Percentiles rank a stretch among this genome's conserved stretches.
phyloP scores from a whole-genome alignment of 2,329 filamentous ascomycete genomes.

The Pezicula neosporulosa region DNA sequence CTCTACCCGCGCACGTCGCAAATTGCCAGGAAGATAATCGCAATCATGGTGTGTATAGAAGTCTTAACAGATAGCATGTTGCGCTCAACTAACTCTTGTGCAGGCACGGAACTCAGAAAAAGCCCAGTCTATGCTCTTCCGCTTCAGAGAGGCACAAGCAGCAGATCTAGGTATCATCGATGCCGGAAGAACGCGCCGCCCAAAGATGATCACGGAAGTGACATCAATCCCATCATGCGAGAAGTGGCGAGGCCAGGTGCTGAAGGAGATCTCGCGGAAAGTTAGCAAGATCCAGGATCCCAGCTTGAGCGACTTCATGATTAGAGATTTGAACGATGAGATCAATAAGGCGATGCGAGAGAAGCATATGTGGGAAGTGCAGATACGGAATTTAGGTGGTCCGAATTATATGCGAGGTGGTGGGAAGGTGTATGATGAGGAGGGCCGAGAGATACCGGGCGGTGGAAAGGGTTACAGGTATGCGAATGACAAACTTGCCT shows the following conservation, averaged over 20 bases:
- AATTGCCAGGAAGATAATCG: constrained; percentile 5
- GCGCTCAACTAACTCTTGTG: constrained; percentile 6
- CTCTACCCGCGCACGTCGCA: neutral
- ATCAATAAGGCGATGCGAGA: constrained; percentile 99
- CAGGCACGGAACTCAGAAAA: constrained; percentile 97
- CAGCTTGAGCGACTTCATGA: constrained; percentile 91
- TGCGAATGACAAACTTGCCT: constrained; percentile 33
- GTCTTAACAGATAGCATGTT: neutral
- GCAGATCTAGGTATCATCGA: constrained; percentile 96
- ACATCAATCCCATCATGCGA: constrained; percentile 83
- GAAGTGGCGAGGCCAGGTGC: constrained; percentile 96
- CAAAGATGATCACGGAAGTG: constrained; percentile 86
- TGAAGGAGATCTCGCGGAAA: constrained; percentile 96
- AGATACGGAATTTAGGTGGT: constrained; percentile 92
- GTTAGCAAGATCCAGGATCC: constrained; percentile 93
- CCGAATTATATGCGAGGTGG: constrained; percentile 74
- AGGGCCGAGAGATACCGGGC: constrained; percentile 52
- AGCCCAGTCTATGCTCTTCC: constrained; percentile 99
- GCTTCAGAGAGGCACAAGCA: constrained; percentile 96
- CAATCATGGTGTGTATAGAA: constrained; percentile 24
- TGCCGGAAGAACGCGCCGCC: constrained; percentile 81
- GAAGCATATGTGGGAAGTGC: constrained; percentile 98
- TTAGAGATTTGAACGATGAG: constrained; percentile 97
- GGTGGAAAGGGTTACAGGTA: constrained; percentile 91
- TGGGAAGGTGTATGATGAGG: constrained; percentile 47